Evolutionary conservation across 2,329 filamentous ascomycete species (phyloP).

Genomic region (Botrytis squamosa): DNA sequence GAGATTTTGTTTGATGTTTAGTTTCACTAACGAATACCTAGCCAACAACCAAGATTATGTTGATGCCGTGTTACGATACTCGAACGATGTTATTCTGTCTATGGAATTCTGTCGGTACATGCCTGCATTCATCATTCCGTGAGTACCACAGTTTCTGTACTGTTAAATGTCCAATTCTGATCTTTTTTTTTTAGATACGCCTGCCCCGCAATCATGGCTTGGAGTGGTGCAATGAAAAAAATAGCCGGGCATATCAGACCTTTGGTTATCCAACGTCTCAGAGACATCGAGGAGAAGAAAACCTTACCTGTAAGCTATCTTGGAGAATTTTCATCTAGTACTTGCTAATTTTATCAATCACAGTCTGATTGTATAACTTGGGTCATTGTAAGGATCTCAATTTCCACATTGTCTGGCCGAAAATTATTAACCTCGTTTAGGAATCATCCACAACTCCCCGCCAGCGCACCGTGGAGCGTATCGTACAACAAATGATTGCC

Average conservation of each 20-base stretch:
- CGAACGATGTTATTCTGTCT: not conserved
- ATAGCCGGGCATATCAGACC: not conserved
- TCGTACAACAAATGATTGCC: conserved; percentile 7
- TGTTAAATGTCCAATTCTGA: not conserved
- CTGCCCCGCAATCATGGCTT: not conserved
- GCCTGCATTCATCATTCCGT: not conserved
- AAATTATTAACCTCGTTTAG: not conserved
- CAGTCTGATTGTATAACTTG: conserved; percentile 2
- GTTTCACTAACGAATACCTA: not conserved
- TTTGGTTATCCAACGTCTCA: not conserved
- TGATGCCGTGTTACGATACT: not conserved
- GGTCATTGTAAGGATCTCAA: not conserved
- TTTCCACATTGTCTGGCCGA: not conserved
- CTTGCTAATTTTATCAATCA: not conserved
- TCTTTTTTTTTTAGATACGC: not conserved
- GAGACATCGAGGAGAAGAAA: not conserved
- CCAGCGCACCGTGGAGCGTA: not conserved
- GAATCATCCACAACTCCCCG: conserved; percentile 3
- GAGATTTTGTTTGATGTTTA: not conserved
- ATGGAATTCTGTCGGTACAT: conserved; percentile 8
- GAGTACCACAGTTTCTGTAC: not conserved
- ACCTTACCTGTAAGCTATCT: not conserved
- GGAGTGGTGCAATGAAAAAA: not conserved
- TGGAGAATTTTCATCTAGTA: too few species aligned
- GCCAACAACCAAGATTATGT: not conserved